Conservation (phyloP, 352 stramenopile species). For the Phytophthora citrophthora region DNA sequence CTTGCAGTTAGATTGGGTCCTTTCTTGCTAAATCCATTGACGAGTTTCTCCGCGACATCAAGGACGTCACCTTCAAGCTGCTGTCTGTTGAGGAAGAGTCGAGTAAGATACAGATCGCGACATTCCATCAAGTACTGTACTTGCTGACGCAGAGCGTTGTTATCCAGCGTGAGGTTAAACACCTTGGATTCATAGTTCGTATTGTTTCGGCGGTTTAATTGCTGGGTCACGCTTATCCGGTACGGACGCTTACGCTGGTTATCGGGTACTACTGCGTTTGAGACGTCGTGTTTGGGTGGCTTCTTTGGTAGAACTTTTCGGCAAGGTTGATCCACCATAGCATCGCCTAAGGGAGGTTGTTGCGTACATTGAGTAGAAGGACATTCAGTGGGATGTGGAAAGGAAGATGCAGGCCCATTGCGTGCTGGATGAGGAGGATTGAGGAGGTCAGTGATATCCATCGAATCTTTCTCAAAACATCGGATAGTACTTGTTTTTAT, state of each 20-base stretch:
- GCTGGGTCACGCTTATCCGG: conserved; percentile 17
- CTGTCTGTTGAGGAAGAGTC: conserved; percentile 14
- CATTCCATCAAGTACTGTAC: conserved; percentile 22
- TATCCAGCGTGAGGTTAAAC: conserved; percentile 34
- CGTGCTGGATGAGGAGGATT: too few species aligned
- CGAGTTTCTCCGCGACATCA: background rate
- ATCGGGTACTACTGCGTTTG: conserved; percentile 4
- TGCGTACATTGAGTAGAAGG: too few species aligned
- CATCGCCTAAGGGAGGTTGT: too few species aligned
- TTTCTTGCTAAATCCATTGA: conserved; percentile 9
- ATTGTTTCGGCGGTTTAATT: background rate
- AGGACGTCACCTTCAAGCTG: conserved; percentile 14
- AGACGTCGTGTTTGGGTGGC: too few species aligned
- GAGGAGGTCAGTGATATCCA: too few species aligned
- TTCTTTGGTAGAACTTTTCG: too few species aligned
- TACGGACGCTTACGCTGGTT: conserved; percentile 23
- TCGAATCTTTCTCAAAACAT: too few species aligned
- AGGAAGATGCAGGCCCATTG: too few species aligned
- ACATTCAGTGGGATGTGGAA: too few species aligned
- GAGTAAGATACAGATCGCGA: conserved; percentile 14
- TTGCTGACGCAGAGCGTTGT: conserved; percentile 27
- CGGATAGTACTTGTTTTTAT: too few species aligned
- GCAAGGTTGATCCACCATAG: too few species aligned
- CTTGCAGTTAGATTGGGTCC: conserved; percentile 3
- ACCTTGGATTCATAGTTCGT: conserved; percentile 14